Evolutionary conservation across 805 yeast genomes (phyloP).

Genomic region (Pichia paraexigua): DNA sequence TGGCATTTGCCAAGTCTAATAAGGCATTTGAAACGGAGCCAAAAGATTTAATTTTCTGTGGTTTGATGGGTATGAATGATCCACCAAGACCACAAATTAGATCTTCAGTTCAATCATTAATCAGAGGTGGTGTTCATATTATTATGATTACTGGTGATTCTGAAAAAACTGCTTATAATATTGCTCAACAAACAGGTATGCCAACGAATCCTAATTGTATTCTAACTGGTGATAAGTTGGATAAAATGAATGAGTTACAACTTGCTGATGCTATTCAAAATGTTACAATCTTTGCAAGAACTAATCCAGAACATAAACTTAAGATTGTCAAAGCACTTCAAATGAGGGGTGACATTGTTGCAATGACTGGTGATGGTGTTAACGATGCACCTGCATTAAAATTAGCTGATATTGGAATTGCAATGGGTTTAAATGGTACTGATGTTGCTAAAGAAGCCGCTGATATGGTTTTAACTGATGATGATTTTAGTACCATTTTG

Average conservation of each 20-base stretch:
- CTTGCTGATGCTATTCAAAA: conserved; percentile 68
- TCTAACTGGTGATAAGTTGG: conserved; percentile 78
- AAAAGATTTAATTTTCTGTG: conserved; percentile 63
- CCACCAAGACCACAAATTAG: conserved; percentile 92
- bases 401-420: conserved; percentile 91
- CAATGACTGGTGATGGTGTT: conserved; percentile 99
- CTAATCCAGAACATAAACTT: conserved; percentile 91
- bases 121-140: conserved; percentile 94
- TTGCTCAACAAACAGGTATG: conserved; percentile 87
- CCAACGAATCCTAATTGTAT: conserved; percentile 61
- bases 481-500: conserved; percentile 89
- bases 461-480: conserved; percentile 95
- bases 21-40: conserved; percentile 38
- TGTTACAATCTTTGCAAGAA: conserved; percentile 88
- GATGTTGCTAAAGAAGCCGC: conserved; percentile 99
- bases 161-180: conserved; percentile 76
- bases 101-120: conserved; percentile 60
- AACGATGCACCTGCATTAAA: conserved; percentile 98
- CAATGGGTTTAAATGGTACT: conserved; percentile 91
- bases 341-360: conserved; percentile 88
- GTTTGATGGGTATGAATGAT: conserved; percentile 92
- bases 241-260: conserved; percentile 61
- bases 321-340: conserved; percentile 85
- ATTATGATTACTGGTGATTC: conserved; percentile 97
- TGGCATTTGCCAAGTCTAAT: conserved; percentile 62